Conservation (phyloP, 2,329 filamentous ascomycete species). For the Clarireedia paspali region DNA sequence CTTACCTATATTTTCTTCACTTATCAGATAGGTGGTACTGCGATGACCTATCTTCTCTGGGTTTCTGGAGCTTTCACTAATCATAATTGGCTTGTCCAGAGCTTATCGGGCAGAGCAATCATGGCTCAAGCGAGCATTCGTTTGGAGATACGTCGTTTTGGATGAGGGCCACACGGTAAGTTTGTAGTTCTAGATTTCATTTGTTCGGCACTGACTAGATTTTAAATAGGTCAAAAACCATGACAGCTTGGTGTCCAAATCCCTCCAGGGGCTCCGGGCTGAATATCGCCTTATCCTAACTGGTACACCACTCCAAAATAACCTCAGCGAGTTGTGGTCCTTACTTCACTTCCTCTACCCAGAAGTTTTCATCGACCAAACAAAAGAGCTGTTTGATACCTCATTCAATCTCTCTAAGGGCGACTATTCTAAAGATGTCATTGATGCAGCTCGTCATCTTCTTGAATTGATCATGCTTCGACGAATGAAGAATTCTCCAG, state of each 20-base stretch:
- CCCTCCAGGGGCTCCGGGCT: slow-evolving; percentile 28
- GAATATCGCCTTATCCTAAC: slow-evolving; percentile 31
- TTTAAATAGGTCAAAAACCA: slow-evolving; percentile 34
- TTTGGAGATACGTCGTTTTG: slow-evolving; percentile 44
- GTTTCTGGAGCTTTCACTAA: not conserved
- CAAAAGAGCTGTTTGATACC: slow-evolving; percentile 41
- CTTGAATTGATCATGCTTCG: slow-evolving; percentile 52
- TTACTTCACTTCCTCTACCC: slow-evolving; percentile 50
- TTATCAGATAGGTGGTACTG: not conserved
- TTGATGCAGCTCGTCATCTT: slow-evolving; percentile 43
- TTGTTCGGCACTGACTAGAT: not conserved
- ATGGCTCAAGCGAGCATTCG: slow-evolving; percentile 43
- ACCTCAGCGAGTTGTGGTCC: slow-evolving; percentile 49
- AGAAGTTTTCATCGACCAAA: slow-evolving; percentile 46
- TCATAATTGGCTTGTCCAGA: not conserved
- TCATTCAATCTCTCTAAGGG: slow-evolving; percentile 50
- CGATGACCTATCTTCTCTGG: not conserved
- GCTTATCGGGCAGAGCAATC: slow-evolving; percentile 35
- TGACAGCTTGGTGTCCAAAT: slow-evolving; percentile 25
- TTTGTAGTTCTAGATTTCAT: not conserved
- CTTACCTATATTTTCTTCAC: not conserved
- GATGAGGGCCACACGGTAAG: slow-evolving; percentile 45
- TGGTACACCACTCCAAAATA: slow-evolving; percentile 50
- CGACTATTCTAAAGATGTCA: slow-evolving; percentile 43
- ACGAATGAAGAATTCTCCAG: slow-evolving; percentile 47